Evolutionary conservation across 176 grass and related monocot genomes (phyloP), one percentile per base, ranked within the genome.

Genomic region (Oropetium thomaeum): DNA sequence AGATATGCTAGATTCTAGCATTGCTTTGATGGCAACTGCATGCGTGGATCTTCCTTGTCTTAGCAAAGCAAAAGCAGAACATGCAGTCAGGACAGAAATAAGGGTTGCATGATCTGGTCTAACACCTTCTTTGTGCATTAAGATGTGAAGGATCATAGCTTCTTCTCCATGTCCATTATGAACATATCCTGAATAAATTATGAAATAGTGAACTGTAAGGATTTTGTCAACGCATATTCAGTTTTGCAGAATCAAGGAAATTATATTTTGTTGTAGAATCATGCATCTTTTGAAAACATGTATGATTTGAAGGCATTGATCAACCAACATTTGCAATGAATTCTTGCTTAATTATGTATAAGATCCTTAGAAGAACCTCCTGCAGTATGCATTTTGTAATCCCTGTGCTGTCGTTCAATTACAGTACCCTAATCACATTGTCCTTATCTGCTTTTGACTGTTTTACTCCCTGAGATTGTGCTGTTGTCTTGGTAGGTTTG

Each of bases 61-160:
- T 42, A 98, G 79, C 58, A 86, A 84, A 79, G 82, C 81, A 83
- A 98, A 87, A 57, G 79, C 52, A 66, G 89, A 98, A 67, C 86
- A 98, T 78, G 91, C 87, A 78, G 82, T 92, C 48, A 90, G 58
- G 30, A 85, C 75, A 31, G 81, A 80, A 84, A 98, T 86, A 62
- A 94, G 76, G 61, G 91, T 98, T 23, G 79, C 82, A 49, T 98
- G 82, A 83, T 98, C 96, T 26, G 91, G 89, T 88, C 78, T 90
- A 48, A 75, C 57, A 85, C 79, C 84, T 38, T 77, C 52, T 74
- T 76, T 81, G 65, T 73, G 29, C 87, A 98, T 89, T 84, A 76
- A 32, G 47, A 92, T 73, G 49, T 92, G 69, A 76, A 98, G 74
- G 67, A 78, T 88, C 75, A 88, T 76, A 38, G 86, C 91, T 81